Conservation (phyloP, 768 basidiomycete genomes). For the Clathrus columnatus region DNA sequence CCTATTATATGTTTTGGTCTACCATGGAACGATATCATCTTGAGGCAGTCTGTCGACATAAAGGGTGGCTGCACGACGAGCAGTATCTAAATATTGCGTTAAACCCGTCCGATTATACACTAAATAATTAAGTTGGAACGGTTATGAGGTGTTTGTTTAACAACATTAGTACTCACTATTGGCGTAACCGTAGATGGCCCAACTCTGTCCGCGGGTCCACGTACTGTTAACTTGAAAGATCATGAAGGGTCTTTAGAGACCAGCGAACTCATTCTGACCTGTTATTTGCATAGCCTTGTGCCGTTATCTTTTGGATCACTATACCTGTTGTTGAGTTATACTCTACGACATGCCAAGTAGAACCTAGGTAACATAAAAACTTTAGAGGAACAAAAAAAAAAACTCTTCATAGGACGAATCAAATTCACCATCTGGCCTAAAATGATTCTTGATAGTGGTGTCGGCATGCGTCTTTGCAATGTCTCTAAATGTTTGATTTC, state of each 20-base stretch:
- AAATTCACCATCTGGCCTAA: conserved; percentile 49
- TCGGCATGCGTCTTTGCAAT: conserved; percentile 60
- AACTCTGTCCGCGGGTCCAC: conserved; percentile 67
- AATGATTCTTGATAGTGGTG: conserved; percentile 58
- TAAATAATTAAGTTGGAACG: conserved; percentile 19
- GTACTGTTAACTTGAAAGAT: conserved; percentile 34
- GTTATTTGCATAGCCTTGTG: conserved; percentile 52
- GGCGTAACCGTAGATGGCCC: conserved; percentile 63
- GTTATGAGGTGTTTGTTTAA: neutral
- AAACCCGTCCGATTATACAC: conserved; percentile 52
- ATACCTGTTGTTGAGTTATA: conserved; percentile 57
- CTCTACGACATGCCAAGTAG: conserved; percentile 37
- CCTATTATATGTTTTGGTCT: conserved; percentile 2
- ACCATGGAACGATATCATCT: conserved; percentile 65
- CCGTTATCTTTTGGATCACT: conserved; percentile 47
- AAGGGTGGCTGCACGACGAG: conserved; percentile 48
- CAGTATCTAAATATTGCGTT: conserved; percentile 46
- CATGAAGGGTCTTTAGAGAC: neutral
- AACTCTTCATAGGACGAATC: neutral
- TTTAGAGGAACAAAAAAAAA: neutral
- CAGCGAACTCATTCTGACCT: conserved; percentile 14
- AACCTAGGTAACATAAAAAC: conserved; percentile 1
- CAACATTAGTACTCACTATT: conserved; percentile 39
- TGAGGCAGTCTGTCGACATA: conserved; percentile 52
- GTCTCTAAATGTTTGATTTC: conserved; percentile 46